Evolutionary conservation across 352 stramenopile species (phyloP).

Genomic region (Blastocystis hominis): DNA sequence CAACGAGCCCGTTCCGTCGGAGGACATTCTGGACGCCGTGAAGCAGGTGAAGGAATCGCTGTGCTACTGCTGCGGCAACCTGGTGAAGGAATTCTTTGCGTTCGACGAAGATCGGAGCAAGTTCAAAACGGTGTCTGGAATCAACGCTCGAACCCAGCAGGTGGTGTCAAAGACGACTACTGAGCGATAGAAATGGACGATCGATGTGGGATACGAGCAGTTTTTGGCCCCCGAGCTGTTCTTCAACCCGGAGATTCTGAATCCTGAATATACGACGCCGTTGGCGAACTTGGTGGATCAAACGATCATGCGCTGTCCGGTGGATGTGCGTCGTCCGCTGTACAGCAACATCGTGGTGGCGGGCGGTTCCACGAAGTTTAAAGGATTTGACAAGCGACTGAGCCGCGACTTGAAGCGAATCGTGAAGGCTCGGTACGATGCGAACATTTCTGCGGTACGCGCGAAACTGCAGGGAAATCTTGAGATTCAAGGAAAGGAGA

Average conservation of each 20-base stretch:
- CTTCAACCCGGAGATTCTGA: conserved; percentile 91
- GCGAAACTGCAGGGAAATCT: not conserved
- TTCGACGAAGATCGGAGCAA: conserved; percentile 83
- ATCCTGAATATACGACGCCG: conserved; percentile 78
- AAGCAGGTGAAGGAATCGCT: conserved; percentile 84
- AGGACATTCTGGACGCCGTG: conserved; percentile 74
- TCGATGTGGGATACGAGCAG: conserved; percentile 81
- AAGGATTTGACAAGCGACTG: conserved; percentile 83
- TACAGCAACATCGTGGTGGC: conserved; percentile 92
- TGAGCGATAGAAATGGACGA: conserved; percentile 72
- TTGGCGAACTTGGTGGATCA: conserved; percentile 85
- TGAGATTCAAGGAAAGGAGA: conserved; percentile 37
- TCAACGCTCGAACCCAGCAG: conserved; percentile 58
- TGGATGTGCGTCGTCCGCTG: conserved; percentile 80
- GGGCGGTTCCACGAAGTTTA: conserved; percentile 89
- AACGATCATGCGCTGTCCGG: conserved; percentile 83
- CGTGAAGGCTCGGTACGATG: conserved; percentile 76
- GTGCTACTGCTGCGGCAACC: conserved; percentile 84
- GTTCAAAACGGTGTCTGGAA: conserved; percentile 76
- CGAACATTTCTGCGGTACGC: conserved; percentile 65
- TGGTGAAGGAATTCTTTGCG: conserved; percentile 87
- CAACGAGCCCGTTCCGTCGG: conserved; percentile 77
- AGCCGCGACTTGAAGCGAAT: conserved; percentile 84
- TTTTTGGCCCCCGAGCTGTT: conserved; percentile 89
- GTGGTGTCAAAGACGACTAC: not conserved